A percentile compares a stretch with the other conserved stretches of the same genome.
These are phyloP conservation scores for Oryza coarctata DNA, from an alignment of 176 grass and related monocot species.

Conservation along the genomic window DNA sequence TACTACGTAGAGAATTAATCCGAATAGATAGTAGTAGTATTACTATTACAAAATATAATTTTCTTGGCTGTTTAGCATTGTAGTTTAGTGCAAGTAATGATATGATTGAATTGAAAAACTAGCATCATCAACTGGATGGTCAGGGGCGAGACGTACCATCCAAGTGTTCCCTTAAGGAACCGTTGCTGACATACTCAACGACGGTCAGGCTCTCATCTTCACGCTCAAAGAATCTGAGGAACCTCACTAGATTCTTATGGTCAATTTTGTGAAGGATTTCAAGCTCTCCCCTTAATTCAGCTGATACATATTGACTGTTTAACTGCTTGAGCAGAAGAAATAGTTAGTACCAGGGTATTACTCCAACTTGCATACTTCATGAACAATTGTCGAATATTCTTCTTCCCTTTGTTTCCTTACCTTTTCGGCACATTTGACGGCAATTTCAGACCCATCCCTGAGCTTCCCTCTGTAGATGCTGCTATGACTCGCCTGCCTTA, in stretches of 20 bases:
- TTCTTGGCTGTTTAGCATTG: background rate
- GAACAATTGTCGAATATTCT: background rate
- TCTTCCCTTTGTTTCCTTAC: background rate
- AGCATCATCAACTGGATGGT: background rate
- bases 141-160: slow-evolving; percentile 26
- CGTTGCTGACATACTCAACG: slow-evolving; percentile 35
- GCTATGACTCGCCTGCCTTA: slow-evolving; percentile 25
- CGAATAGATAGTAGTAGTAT: background rate
- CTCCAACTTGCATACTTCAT: background rate
- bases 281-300: slow-evolving; percentile 39
- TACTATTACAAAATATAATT: background rate
- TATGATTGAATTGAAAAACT: background rate
- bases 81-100: no score
- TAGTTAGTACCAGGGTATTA: background rate
- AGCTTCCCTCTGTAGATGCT: slow-evolving; percentile 42
- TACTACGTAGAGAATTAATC: background rate
- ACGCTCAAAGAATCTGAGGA: slow-evolving; percentile 35
- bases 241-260: slow-evolving; percentile 36
- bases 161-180: slow-evolving; percentile 47
- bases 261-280: slow-evolving; percentile 38
- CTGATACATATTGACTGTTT: slow-evolving; percentile 1
- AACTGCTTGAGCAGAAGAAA: slow-evolving; percentile 12
- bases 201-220: slow-evolving; percentile 5
- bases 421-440: slow-evolving; percentile 37
- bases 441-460: slow-evolving; percentile 31